These are phyloP conservation scores for Curvularia hawaiiensis DNA, from an alignment of 2,329 filamentous ascomycete species.

Conservation along the genomic window DNA sequence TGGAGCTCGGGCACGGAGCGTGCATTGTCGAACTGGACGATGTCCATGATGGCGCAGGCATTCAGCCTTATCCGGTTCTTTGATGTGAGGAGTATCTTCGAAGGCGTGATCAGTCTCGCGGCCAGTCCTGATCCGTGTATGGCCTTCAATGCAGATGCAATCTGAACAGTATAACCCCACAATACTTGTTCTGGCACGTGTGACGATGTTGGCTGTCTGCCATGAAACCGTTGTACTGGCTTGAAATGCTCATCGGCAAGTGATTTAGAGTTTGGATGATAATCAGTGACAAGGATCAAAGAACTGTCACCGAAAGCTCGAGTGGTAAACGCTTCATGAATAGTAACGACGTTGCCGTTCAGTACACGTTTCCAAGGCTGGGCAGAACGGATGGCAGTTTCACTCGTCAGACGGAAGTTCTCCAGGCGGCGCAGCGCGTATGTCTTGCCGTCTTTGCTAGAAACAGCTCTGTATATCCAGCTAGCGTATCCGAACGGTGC, in stretches of 20 bases:
- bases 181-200: constrained; percentile 71
- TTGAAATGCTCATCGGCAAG: constrained; percentile 80
- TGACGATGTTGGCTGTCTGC: constrained; percentile 43
- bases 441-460: constrained; percentile 84
- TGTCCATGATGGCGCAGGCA: constrained; percentile 87
- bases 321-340: constrained; percentile 93
- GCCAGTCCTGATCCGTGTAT: constrained; percentile 84
- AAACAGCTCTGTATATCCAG: constrained; percentile 95
- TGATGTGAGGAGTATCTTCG: constrained; percentile 87
- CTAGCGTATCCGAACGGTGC: constrained; percentile 84
- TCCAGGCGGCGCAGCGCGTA: constrained; percentile 88
- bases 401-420: constrained; percentile 86
- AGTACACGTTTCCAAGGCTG: constrained; percentile 88
- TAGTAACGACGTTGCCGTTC: constrained; percentile 80
- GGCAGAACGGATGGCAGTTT: constrained; percentile 83
- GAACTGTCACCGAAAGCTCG: constrained; percentile 93
- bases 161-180: constrained; percentile 92
- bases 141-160: constrained; percentile 83
- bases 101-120: constrained; percentile 82
- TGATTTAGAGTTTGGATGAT: constrained; percentile 89
- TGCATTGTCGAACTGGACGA: constrained; percentile 78
- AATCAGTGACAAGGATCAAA: constrained; percentile 91
- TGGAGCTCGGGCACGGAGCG: constrained; percentile 77
- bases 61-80: constrained; percentile 89
- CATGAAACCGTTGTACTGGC: constrained; percentile 46